Base-by-base conservation (phyloP, 2,329 filamentous ascomycete species). In the Penicillium glabrum region DNA sequence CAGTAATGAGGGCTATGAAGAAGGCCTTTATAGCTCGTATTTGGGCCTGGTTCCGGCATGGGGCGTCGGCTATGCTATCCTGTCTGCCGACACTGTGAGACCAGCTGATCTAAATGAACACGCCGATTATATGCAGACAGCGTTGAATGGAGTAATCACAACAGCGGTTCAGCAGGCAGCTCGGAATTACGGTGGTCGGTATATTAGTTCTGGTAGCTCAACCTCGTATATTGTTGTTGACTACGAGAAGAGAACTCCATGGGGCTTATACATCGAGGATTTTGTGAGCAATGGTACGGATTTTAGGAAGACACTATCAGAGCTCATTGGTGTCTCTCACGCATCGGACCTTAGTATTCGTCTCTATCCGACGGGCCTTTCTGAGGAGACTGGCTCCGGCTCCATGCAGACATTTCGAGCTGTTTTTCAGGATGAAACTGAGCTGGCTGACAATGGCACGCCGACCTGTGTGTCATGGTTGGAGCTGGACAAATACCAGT, bases 31-130 rank as follows among this genome's bases (percentile, higher is more conserved):
- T 61, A 67, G 64, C 29, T 68, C 71, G 19, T 71, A 67, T 29
- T 44, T 75, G 11, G 69, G 69, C 5, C 61, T 76, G 14, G 56
- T 74, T 9, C 73, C 75, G 0, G 72, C 74, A 52, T 73, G 66
- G 46, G 67, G 69, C 27, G 59, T 72, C 21, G 75, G 75, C 7
- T 74, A 73, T 50, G 69, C 65, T 5, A 67, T 77, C 19, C 61
- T 77, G 3, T 58, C 67, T 2, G 69, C 69, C 1, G 66, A 68
- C 19, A 58, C 46, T 6, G 47, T 52, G 11, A 43, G 45, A 1
- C 56, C 29, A 24, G 62, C 61, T 8, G 64, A 63, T 48, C 47
- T 67, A 14, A 64, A 68, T 24, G 58, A 58, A 13, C 61, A 73
- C 33, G 67, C 68, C 0, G 72, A 74, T 52, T 46, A 68, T 11